phyloP scores from a whole-genome alignment of 352 stramenopile species.

The Aphanomyces euteiches region DNA sequence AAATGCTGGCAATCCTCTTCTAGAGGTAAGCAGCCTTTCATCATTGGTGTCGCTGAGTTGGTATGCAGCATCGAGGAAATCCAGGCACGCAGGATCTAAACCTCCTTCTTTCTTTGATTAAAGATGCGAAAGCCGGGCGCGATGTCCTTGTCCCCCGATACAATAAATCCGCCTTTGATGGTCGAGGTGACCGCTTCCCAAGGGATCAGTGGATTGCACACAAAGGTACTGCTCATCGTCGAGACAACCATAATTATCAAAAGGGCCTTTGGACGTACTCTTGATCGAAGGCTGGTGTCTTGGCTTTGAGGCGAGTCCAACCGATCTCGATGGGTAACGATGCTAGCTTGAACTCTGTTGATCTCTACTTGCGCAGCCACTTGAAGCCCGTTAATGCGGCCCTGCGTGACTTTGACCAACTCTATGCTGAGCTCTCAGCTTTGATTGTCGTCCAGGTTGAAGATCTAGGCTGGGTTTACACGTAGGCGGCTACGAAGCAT shows the following conservation, averaged over 20 bases:
- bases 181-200: slow-evolving; percentile 67
- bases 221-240: slow-evolving; percentile 40
- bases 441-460: slow-evolving; percentile 73
- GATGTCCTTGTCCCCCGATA: slow-evolving; percentile 62
- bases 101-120: slow-evolving; percentile 58
- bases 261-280: slow-evolving; percentile 73
- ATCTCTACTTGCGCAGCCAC: slow-evolving; percentile 4
- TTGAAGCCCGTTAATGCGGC: slow-evolving; percentile 64
- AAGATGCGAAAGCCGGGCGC: slow-evolving; percentile 47
- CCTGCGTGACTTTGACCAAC: slow-evolving; percentile 52
- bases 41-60: neutral
- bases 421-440: slow-evolving; percentile 65
- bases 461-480: slow-evolving; percentile 76
- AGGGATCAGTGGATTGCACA: slow-evolving; percentile 49
- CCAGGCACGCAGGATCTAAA: slow-evolving; percentile 75
- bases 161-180: slow-evolving; percentile 73
- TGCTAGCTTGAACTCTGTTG: neutral
- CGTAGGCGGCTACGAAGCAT: slow-evolving; percentile 39
- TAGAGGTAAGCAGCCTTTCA: slow-evolving; percentile 47
- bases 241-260: neutral
- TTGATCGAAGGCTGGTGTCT: slow-evolving; percentile 85
- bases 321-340: neutral
- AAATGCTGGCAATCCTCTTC: slow-evolving; percentile 62
- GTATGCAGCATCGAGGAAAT: slow-evolving; percentile 71
- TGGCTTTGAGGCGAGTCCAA: slow-evolving; percentile 52